Conservation (phyloP, 108 stramenopile genomes). For the Fragilariopsis cylindrus region DNA sequence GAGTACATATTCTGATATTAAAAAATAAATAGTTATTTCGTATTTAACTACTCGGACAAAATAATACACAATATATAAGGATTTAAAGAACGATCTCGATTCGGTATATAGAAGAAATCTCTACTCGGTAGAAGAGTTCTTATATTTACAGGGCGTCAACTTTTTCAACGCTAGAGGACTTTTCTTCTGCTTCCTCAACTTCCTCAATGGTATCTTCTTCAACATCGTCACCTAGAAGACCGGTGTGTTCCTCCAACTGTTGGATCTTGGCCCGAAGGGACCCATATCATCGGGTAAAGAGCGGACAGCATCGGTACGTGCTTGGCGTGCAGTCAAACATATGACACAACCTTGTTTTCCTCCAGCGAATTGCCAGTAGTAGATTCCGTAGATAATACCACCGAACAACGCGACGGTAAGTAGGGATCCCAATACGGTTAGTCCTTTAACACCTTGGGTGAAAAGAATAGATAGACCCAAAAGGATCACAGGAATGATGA, state of each 20-base stretch:
- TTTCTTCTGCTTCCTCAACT: not conserved
- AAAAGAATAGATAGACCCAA: constrained; percentile 64
- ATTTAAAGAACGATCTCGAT: too few relatives aligned
- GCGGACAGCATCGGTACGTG: constrained; percentile 26
- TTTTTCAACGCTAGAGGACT: not conserved
- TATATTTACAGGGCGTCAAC: not conserved
- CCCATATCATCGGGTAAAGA: constrained; percentile 58
- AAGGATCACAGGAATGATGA: constrained; percentile 58
- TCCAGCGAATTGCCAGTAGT: constrained; percentile 53
- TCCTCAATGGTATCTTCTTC: not conserved
- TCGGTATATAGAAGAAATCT: too few relatives aligned
- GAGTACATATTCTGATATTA: too few relatives aligned
- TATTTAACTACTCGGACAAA: too few relatives aligned
- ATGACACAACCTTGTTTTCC: constrained; percentile 34
- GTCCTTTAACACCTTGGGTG: constrained; percentile 52
- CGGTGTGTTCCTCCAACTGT: constrained; percentile 47
- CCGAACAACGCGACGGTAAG: constrained; percentile 47
- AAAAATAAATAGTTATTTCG: too few relatives aligned
- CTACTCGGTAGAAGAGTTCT: not conserved
- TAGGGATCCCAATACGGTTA: constrained; percentile 66
- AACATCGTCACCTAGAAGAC: constrained; percentile 20
- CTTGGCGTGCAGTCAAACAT: constrained; percentile 47
- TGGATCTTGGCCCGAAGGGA: constrained; percentile 41
- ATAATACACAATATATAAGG: too few relatives aligned
- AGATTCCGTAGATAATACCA: constrained; percentile 33